Percentiles rank a stretch among this genome's conserved stretches.
phyloP scores from a whole-genome alignment of 768 basidiomycete genomes.

The Leccinum subgranulosum region DNA sequence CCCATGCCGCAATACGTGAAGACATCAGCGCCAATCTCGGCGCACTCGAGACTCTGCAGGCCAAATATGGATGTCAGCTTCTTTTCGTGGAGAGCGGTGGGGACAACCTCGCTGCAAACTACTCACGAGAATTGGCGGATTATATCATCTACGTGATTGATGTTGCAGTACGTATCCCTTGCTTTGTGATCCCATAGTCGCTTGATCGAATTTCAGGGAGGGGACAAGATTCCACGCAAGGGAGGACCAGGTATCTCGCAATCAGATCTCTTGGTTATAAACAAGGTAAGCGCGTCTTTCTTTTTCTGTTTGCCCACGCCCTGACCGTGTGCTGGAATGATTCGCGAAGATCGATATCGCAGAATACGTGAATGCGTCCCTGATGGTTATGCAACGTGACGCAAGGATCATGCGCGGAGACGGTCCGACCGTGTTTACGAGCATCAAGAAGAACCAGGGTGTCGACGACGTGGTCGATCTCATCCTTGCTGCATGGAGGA shows the following conservation, averaged over 20 bases:
- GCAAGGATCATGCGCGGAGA: conserved; percentile 91
- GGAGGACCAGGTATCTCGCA: conserved; percentile 97
- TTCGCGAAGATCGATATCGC: conserved; percentile 82
- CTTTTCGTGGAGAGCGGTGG: conserved; percentile 96
- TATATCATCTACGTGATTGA: conserved; percentile 96
- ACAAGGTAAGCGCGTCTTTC: conserved; percentile 60
- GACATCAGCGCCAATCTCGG: conserved; percentile 98
- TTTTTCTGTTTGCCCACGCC: neutral
- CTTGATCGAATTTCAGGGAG: conserved; percentile 57
- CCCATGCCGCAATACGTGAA: conserved; percentile 96
- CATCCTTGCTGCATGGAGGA: conserved; percentile 85
- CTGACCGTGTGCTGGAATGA: neutral
- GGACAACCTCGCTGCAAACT: conserved; percentile 96
- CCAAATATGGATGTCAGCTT: conserved; percentile 84
- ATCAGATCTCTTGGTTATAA: conserved; percentile 91
- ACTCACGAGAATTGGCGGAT: conserved; percentile 93
- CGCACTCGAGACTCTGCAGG: conserved; percentile 91
- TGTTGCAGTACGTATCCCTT: conserved; percentile 55
- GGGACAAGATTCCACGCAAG: conserved; percentile 98
- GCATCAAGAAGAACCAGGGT: conserved; percentile 73
- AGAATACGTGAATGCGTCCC: conserved; percentile 85
- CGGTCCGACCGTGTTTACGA: conserved; percentile 90
- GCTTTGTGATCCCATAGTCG: neutral
- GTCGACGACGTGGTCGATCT: conserved; percentile 80
- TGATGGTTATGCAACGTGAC: conserved; percentile 93